These are phyloP conservation scores for Paraphaeosphaeria minitans DNA, from an alignment of 2,329 filamentous ascomycete genomes.

Conservation along the genomic window DNA sequence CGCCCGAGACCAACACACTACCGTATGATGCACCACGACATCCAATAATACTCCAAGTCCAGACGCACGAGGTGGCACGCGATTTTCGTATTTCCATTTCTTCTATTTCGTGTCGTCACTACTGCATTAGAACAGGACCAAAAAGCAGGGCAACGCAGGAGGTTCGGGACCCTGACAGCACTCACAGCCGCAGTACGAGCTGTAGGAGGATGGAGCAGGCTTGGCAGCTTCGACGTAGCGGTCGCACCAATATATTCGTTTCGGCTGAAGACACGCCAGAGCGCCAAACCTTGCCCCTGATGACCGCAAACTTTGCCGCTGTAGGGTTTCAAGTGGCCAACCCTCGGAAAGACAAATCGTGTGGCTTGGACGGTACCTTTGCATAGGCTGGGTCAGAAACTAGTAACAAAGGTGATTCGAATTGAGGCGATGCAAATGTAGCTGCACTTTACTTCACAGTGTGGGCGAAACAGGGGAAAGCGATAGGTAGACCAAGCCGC, in stretches of 20 bases:
- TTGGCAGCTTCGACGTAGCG: constrained; percentile 1
- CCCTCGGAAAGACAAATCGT: background rate
- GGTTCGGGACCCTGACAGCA: background rate
- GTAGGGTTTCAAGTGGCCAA: background rate
- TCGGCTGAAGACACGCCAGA: background rate
- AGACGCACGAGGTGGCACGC: background rate
- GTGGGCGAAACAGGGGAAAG: background rate
- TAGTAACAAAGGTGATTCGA: background rate
- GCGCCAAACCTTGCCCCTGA: background rate
- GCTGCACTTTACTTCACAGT: background rate
- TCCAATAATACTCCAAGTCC: constrained; percentile 12
- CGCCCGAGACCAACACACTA: background rate
- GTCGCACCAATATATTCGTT: constrained; percentile 8
- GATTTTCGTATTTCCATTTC: background rate
- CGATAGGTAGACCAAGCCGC: background rate
- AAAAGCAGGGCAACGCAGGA: background rate
- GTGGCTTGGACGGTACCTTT: background rate
- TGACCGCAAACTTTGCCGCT: background rate
- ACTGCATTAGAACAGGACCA: background rate
- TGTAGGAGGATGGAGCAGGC: background rate
- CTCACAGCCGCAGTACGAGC: background rate
- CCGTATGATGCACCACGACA: constrained; percentile 14
- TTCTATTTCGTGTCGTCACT: background rate
- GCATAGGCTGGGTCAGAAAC: background rate
- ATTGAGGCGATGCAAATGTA: background rate